Evolutionary conservation across 495 filamentous ascomycete genomes (phyloP), one percentile per base, ranked within the genome.

Genomic region (Talaromyces wortmannii): DNA sequence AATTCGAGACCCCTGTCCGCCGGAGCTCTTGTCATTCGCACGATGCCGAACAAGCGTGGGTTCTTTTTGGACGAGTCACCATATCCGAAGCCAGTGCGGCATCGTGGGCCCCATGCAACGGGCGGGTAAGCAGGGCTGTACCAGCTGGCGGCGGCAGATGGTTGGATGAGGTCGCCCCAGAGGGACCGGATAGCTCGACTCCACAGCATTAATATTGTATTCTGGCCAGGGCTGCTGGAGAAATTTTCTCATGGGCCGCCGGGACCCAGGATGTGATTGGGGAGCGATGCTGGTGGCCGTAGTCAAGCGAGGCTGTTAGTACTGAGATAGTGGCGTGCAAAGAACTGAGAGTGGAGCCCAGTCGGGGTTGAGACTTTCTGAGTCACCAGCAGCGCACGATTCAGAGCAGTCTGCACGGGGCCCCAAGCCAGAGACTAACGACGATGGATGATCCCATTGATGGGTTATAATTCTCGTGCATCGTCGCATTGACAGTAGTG

Each of bases 181-280:
- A 49, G 42, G 23, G 30, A 17, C 45, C 36, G 18, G 44, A 31
- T 29, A 40, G 30, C 13, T 40, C 23, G 12, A 42, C 42, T 42
- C 52, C 52, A 46, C 52, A 33, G 49, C 31, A 52, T n/a, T 17
- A 30, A 29, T n/a, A 44, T 17, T 29, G 23, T 43, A 15, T 52
- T 52, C 33, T 51, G 32, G 48, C 31, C 32, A 32, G 18, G 46
- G 15, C 29, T 13, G 30, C 46, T 31, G 48, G 50, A 36, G 32
- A 43, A 23, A 29, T 23, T 42, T 30, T 40, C 32, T 16, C 29
- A 31, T 45, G n/a, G 23, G 40, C 16, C 50, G 50, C 17, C 32
- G 33, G 32, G 51, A 45, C 31, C 51, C 30, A 44, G 51, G 30
- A 53, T 45, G 43, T 53, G 52, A 53, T 53, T 46, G 52, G 52